Base-by-base conservation (phyloP, 805 yeast genomes). In the Candida maesae region DNA sequence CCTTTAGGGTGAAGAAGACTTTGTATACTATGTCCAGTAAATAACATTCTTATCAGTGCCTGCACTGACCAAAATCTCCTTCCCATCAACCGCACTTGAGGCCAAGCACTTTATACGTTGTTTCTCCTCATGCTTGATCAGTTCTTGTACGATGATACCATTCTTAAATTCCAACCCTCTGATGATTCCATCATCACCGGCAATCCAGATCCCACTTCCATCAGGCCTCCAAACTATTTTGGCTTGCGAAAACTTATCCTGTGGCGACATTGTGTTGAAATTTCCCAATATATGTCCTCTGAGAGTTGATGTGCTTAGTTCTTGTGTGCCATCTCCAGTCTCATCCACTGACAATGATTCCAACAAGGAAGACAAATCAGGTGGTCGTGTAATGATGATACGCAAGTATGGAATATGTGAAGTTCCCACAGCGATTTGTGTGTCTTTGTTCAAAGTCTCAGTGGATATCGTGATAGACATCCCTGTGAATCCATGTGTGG, bases 371-470 rank as follows among this genome's bases (percentile, higher is more conserved):
- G 38, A 31, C 3, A 47, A 23, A 16, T 41, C 40, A 6, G 79
- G 76, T n/a, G 79, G 46, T 23, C 65, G 57, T 0, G 79, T 68
- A 0, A 84, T 58, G 2, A 87, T 71, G 11, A 84, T 49, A 49
- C 95, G 61, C 85, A 84, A 77, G 52, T 70, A 83, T 4, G 96
- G 96, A 12, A 75, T 72, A 52, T 86, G 91, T 1, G 89, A 79
- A 0, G 96, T 87, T 0, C 80, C 87, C 7, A 84, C 72, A 0
- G 81, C 78, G 13, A 83, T 54, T 18, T 68, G 47, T 0, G 67
- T 65, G 2, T 50, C 47, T 6, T n/a, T 15, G 2, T 39, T 40
- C 3, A 27, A 41, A 0, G 45, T 41, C 3, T 33, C 19, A 5
- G 43, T 39, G 5, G 60, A 58, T 8, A 60, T 51, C 1, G 66